phyloP scores from a whole-genome alignment of 768 basidiomycete genomes.

The Filobasidium wieringae region DNA sequence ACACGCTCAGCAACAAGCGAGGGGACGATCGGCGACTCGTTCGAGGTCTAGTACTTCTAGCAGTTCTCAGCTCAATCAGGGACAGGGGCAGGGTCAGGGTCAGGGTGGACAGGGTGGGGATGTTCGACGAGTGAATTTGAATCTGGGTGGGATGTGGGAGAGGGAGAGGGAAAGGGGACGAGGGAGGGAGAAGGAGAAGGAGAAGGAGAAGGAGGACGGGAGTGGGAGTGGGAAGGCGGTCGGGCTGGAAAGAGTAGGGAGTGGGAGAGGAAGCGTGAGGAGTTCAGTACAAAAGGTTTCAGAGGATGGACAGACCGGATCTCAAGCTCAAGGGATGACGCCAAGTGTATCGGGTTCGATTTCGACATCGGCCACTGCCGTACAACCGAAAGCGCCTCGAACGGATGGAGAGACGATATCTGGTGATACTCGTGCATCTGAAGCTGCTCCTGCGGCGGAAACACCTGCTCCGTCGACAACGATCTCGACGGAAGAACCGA shows the following conservation, averaged over 20 bases:
- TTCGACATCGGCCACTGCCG: too few species aligned
- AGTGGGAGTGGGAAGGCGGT: not conserved
- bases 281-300: not conserved
- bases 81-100: not conserved
- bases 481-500: not conserved
- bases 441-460: not conserved
- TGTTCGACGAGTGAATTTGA: not conserved
- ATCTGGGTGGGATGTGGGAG: not conserved
- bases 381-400: too few species aligned
- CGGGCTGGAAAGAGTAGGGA: not conserved
- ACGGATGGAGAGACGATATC: too few species aligned
- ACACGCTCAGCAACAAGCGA: not conserved
- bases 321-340: too few species aligned
- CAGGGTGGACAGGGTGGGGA: not conserved
- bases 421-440: not conserved
- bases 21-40: not conserved
- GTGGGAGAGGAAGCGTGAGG: not conserved
- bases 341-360: too few species aligned
- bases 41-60: not conserved
- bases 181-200: not conserved
- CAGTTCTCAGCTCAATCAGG: not conserved
- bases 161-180: not conserved
- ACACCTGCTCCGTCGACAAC: not conserved
- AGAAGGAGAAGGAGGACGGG: not conserved
- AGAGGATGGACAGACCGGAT: not conserved